Conservation (phyloP, 305 asterid genomes). For the Fraxinus platypoda region DNA sequence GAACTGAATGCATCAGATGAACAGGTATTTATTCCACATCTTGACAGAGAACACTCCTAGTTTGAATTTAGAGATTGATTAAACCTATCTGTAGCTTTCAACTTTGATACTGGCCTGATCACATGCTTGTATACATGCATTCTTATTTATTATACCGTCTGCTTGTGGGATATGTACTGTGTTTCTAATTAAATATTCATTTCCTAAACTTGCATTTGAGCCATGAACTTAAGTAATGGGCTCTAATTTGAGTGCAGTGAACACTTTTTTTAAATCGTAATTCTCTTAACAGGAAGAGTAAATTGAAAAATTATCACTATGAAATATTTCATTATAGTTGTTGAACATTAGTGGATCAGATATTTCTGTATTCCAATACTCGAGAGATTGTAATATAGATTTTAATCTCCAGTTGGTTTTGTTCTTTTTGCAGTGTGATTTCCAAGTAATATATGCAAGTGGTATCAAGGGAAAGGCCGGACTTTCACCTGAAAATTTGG, state of each 20-base stretch:
- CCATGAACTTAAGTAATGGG: background rate
- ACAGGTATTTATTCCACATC: conserved; percentile 56
- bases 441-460: conserved; percentile 95
- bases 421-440: conserved; percentile 78
- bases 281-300: conserved; percentile 8
- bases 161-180: background rate
- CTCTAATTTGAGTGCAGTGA: background rate
- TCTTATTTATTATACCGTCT: background rate
- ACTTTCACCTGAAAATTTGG: conserved; percentile 83
- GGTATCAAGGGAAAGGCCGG: conserved; percentile 98
- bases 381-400: background rate
- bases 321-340: conserved; percentile 5
- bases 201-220: background rate
- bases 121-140: conserved; percentile 12
- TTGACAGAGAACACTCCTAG: background rate
- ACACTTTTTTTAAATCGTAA: background rate
- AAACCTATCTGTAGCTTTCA: background rate
- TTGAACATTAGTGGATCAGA: conserved; percentile 3
- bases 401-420: conserved; percentile 11
- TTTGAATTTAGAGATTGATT: conserved; percentile 9
- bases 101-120: background rate
- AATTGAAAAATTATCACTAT: background rate
- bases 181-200: background rate
- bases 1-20: conserved; percentile 96
- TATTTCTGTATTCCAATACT: background rate